Base-by-base conservation (phyloP, 2,329 filamentous ascomycete species). In the Incumbomyces delicatus region DNA sequence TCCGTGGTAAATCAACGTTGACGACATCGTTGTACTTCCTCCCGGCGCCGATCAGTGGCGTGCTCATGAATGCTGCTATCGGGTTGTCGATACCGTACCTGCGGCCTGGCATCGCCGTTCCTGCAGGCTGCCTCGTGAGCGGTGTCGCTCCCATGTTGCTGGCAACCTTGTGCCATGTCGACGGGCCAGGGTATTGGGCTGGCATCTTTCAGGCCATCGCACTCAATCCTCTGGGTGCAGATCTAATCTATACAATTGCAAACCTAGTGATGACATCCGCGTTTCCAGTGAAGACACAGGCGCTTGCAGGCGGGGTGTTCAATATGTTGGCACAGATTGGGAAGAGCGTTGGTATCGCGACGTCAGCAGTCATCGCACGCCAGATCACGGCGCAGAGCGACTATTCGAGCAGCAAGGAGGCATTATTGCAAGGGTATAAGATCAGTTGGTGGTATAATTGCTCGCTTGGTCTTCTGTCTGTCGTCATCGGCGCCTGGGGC, bases 221-320 rank as follows among this genome's bases (percentile, higher is more conserved):
- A 0, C 40, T 63, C 6, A 53, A 54, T 16, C 56, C 61, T 2
- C 44, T 63, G 6, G 51, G 49, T 16, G 49, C 53, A 14, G 53
- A 61, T 44, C 58, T 58, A 2, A 63, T 81, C 6, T 80, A 78
- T 56, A 80, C 74, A 0, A 69, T 81, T 2, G 74, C 71, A 0
- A 64, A 75, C 20, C 67, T 81, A 17, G 61, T 59, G 3, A 70
- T 80, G 11, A 70, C 71, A 0, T 70, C 75, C 11, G 69, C 66
- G 2, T 81, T 80, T 51, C 72, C 75, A 0, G 64, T 69, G 13
- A 63, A 75, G 6, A 78, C 69, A 1, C 77, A 81, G 48, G 75
- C 74, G 0, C 63, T 82, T 0, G 77, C 76, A 0, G 79, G 78
- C 0, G 77, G 75, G 0, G 76, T 82, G 0, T 81, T 81, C 59